Evolutionary conservation across 192 early-diverging fungal genomes (phyloP).

Genomic region (Allomyces macrogynus): DNA sequence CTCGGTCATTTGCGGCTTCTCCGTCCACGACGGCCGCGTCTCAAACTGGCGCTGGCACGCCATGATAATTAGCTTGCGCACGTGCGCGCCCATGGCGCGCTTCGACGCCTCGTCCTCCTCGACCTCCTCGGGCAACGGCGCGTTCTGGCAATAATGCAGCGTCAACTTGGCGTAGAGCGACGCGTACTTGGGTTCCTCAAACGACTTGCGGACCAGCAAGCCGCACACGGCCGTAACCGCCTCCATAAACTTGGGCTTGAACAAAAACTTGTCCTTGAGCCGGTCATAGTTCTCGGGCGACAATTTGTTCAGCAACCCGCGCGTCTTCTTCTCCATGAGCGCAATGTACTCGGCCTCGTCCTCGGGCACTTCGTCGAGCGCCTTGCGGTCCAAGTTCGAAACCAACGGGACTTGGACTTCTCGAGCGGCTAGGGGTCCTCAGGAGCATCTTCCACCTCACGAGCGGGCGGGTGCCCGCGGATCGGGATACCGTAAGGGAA

Average conservation of each 20-base stretch:
- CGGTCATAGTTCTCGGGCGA: not conserved
- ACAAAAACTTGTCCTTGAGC: not conserved
- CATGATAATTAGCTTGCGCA: not conserved
- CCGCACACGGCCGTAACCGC: not conserved
- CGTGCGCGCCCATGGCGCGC: not conserved
- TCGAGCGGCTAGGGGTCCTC: not conserved
- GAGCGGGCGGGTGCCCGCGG: not conserved
- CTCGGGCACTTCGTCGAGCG: not conserved
- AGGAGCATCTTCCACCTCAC: not conserved
- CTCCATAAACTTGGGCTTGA: not conserved
- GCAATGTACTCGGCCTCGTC: not conserved
- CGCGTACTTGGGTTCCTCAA: not conserved
- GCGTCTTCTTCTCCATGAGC: not conserved
- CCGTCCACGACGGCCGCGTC: not conserved
- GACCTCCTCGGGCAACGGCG: not conserved
- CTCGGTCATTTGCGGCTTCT: not conserved
- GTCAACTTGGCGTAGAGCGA: not conserved
- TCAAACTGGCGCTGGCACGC: not conserved
- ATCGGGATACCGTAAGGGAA: not conserved
- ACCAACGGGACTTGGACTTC: not conserved
- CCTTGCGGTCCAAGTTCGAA: not conserved
- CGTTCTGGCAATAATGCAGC: not conserved
- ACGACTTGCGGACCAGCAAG: not conserved
- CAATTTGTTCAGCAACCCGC: not conserved
- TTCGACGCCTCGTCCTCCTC: not conserved